Conservation (phyloP, 1,284 basidiomycete genomes). For the Pseudomicrostroma phylloplanum region DNA sequence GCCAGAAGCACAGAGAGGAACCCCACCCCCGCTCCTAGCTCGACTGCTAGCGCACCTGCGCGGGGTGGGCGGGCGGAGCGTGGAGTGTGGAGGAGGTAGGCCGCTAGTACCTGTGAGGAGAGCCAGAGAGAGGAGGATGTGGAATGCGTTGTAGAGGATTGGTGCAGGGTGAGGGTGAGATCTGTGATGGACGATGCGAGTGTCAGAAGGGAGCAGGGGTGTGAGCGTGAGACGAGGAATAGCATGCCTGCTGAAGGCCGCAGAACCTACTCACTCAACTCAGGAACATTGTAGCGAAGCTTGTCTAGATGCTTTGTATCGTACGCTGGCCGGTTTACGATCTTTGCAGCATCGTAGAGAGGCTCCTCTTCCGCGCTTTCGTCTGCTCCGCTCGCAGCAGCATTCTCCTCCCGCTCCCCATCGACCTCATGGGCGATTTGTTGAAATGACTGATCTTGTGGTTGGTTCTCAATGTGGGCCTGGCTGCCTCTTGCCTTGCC, state of each 20-base stretch:
- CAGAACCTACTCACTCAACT: background rate
- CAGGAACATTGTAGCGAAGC: background rate
- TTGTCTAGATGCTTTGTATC: background rate
- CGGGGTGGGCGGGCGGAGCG: no score
- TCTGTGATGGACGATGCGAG: background rate
- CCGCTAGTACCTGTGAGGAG: background rate
- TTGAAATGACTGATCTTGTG: no score
- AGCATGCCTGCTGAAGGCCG: no score
- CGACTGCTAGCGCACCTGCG: background rate
- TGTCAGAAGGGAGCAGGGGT: background rate
- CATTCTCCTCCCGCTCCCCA: no score
- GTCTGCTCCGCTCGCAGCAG: no score
- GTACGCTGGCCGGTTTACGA: background rate
- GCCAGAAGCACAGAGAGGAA: constrained; percentile 1
- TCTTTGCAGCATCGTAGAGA: no score
- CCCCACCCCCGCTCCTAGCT: background rate
- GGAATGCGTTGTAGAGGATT: background rate
- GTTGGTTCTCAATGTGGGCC: no score
- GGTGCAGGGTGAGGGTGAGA: background rate
- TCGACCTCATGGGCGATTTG: no score
- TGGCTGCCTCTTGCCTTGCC: no score
- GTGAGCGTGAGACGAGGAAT: background rate
- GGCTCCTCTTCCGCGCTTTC: no score
- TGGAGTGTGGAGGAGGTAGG: constrained; percentile 1
- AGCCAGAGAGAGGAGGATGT: constrained; percentile 3